These are phyloP conservation scores for Podospora tetraspora DNA, from an alignment of 495 filamentous ascomycete genomes.

Conservation along the genomic window DNA sequence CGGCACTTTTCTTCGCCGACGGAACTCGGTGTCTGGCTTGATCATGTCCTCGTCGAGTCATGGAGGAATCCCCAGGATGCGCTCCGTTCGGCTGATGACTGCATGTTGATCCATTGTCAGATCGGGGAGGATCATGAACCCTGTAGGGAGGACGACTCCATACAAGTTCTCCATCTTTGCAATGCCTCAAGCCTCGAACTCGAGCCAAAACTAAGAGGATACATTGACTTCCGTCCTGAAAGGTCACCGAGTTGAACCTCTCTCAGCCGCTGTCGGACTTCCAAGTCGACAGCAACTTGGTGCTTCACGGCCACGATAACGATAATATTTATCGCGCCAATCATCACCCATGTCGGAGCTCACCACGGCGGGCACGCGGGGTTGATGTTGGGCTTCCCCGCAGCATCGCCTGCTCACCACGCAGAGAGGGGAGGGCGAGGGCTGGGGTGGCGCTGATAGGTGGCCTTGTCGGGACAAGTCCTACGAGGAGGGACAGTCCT, in stretches of 20 bases:
- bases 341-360: neutral
- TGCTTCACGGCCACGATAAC: neutral
- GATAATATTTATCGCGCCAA: neutral
- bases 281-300: neutral
- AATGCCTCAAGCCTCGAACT: neutral
- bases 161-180: neutral
- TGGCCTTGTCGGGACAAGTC: slow-evolving; percentile 14
- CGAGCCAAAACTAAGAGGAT: neutral
- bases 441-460: slow-evolving; percentile 16
- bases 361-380: neutral
- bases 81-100: neutral
- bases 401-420: neutral
- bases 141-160: neutral
- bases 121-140: neutral
- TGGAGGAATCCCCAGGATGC: neutral
- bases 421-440: neutral
- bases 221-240: neutral
- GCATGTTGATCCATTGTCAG: neutral
- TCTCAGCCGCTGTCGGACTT: neutral
- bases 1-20: neutral
- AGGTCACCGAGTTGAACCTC: neutral
- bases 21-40: neutral
- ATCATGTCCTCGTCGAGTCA: neutral
- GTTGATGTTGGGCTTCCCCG: neutral
- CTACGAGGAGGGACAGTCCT: slow-evolving; percentile 14